These are phyloP conservation scores for Fraxinus baroniana DNA, from an alignment of 305 asterid species.

Conservation along the genomic window DNA sequence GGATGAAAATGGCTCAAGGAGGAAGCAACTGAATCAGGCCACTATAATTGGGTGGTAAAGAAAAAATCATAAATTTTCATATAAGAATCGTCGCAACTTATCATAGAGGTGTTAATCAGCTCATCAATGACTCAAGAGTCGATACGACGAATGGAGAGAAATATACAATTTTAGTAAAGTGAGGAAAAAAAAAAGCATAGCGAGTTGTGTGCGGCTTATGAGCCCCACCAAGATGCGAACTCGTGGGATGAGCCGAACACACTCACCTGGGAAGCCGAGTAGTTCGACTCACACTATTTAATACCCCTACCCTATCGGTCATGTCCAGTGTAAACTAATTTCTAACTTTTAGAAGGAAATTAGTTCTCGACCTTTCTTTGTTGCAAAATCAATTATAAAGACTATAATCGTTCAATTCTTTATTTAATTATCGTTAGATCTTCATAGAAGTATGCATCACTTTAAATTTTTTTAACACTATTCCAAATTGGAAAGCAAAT, in stretches of 20 bases:
- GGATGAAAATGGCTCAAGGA: slow-evolving; percentile 63
- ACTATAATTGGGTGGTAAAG: slow-evolving; percentile 38
- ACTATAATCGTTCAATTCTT: background rate
- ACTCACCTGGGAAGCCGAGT: background rate
- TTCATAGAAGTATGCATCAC: background rate
- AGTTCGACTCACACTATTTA: background rate
- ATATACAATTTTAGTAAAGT: too few species aligned
- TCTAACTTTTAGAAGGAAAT: background rate
- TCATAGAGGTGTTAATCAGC: background rate
- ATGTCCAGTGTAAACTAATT: background rate
- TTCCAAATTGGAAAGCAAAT: background rate
- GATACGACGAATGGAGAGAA: background rate
- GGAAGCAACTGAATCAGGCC: slow-evolving; percentile 53
- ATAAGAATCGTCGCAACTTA: background rate
- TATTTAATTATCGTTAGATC: background rate
- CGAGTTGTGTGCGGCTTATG: background rate
- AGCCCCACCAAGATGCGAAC: background rate
- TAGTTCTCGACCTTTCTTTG: background rate
- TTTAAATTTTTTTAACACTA: too few species aligned
- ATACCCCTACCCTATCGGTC: background rate
- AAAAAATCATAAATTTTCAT: slow-evolving; percentile 18
- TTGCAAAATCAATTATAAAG: background rate
- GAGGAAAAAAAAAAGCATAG: too few species aligned
- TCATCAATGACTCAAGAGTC: background rate
- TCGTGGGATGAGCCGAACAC: too few species aligned